phyloP scores from a whole-genome alignment of 495 filamentous ascomycete species.

The Talaromyces proteolyticus region DNA sequence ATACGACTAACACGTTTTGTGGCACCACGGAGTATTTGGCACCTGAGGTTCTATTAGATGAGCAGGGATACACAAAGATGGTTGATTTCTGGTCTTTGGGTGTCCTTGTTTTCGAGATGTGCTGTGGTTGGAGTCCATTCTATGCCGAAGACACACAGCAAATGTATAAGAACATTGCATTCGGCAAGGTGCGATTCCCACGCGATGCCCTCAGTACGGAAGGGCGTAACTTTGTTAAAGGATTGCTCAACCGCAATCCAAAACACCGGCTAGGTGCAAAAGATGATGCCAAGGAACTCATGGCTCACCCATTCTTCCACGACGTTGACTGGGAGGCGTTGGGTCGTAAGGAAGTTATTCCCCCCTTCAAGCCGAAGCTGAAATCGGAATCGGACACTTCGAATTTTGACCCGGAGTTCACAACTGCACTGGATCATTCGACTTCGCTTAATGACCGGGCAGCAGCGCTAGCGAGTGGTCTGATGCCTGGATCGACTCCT shows the following conservation, averaged over 20 bases:
- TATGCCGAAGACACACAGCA: constrained; percentile 99
- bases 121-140: constrained; percentile 98
- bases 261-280: constrained; percentile 90
- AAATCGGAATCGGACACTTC: constrained; percentile 93
- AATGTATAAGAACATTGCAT: constrained; percentile 99
- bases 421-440: constrained; percentile 81
- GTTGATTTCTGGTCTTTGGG: constrained; percentile 99
- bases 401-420: constrained; percentile 98
- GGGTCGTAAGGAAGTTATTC: constrained; percentile 84
- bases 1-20: constrained; percentile 98
- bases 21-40: constrained; percentile 97
- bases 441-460: constrained; percentile 86
- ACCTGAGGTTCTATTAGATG: constrained; percentile 90
- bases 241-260: constrained; percentile 92
- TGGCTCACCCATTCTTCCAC: constrained; percentile 87
- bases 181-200: constrained; percentile 95
- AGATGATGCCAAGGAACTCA: constrained; percentile 89
- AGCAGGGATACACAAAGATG: constrained; percentile 99
- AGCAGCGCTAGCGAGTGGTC: constrained; percentile 64
- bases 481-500: constrained; percentile 77
- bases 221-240: constrained; percentile 96
- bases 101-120: constrained; percentile 98
- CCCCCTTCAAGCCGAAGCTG: constrained; percentile 95
- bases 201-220: constrained; percentile 89
- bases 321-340: constrained; percentile 91